Percentiles rank a stretch among this genome's conserved stretches.
Conservation (phyloP, 2,329 filamentous ascomycete species). For the Didymella arachidicola region DNA sequence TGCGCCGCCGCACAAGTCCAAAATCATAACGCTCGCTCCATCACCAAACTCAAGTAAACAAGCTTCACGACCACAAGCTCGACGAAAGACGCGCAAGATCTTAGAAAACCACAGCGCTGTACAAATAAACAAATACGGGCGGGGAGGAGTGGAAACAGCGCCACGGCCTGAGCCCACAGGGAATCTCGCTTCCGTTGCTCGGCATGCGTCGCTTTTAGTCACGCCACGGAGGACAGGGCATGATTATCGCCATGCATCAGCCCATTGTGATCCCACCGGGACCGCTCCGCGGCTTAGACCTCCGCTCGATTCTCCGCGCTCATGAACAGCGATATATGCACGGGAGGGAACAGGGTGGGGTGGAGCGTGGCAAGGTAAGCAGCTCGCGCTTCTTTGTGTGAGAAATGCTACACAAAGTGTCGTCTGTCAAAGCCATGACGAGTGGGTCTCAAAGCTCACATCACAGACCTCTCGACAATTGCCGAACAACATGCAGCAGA, state of each 20-base stretch:
- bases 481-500: not conserved
- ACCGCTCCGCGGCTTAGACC: not conserved
- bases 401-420: not conserved
- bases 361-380: not conserved
- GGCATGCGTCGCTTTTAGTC: slow-evolving; percentile 28
- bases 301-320: slow-evolving; percentile 4
- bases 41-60: slow-evolving; percentile 1
- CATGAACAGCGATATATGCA: not conserved
- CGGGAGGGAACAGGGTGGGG: slow-evolving; percentile 1
- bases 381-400: not conserved
- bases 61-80: not conserved
- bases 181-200: slow-evolving; percentile 15
- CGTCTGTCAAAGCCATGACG: not conserved
- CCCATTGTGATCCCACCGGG: slow-evolving; percentile 2
- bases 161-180: slow-evolving; percentile 20
- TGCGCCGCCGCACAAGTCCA: not conserved
- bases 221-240: slow-evolving; percentile 9
- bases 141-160: slow-evolving; percentile 29
- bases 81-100: slow-evolving; percentile 3
- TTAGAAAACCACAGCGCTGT: slow-evolving; percentile 16
- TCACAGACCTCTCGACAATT: too few species aligned
- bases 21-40: slow-evolving; percentile 4
- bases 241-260: slow-evolving; percentile 18
- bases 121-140: slow-evolving; percentile 38
- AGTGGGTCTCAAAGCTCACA: too few species aligned